A percentile compares a stretch with the other conserved stretches of the same genome.
phyloP scores from a whole-genome alignment of 495 filamentous ascomycete genomes.

The Clavariopsis aquatica region DNA sequence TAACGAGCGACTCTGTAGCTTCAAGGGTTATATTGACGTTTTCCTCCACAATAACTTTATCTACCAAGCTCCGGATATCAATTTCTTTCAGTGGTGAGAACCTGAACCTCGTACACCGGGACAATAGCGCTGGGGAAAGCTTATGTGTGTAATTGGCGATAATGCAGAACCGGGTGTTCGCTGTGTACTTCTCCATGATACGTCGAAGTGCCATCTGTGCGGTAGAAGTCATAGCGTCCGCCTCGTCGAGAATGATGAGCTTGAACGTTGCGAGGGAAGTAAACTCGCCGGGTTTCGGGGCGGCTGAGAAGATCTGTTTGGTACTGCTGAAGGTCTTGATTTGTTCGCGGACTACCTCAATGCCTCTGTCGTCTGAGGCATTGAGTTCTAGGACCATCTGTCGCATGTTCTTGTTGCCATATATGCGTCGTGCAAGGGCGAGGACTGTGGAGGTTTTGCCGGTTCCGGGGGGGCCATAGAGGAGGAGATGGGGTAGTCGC shows the following conservation, averaged over 20 bases:
- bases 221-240: constrained; percentile 95
- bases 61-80: constrained; percentile 80
- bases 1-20: constrained; percentile 77
- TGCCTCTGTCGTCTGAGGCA: constrained; percentile 94
- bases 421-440: constrained; percentile 85
- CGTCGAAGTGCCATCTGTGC: constrained; percentile 95
- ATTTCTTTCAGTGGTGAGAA: constrained; percentile 89
- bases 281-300: constrained; percentile 51
- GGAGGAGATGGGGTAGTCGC: constrained; percentile 91
- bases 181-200: constrained; percentile 99
- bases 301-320: constrained; percentile 66
- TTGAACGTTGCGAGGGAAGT: constrained; percentile 76
- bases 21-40: constrained; percentile 76
- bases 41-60: constrained; percentile 88
- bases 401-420: constrained; percentile 86
- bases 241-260: constrained; percentile 96
- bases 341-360: constrained; percentile 95
- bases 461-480: constrained; percentile 57
- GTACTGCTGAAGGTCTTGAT: constrained; percentile 98
- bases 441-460: constrained; percentile 58
- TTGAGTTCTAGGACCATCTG: constrained; percentile 99
- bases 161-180: constrained; percentile 96
- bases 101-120: constrained; percentile 89
- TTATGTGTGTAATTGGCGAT: constrained; percentile 99
- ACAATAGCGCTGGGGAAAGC: constrained; percentile 89